phyloP scores from a whole-genome alignment of 2,329 filamentous ascomycete species.

The Nigrospora oryzae region DNA sequence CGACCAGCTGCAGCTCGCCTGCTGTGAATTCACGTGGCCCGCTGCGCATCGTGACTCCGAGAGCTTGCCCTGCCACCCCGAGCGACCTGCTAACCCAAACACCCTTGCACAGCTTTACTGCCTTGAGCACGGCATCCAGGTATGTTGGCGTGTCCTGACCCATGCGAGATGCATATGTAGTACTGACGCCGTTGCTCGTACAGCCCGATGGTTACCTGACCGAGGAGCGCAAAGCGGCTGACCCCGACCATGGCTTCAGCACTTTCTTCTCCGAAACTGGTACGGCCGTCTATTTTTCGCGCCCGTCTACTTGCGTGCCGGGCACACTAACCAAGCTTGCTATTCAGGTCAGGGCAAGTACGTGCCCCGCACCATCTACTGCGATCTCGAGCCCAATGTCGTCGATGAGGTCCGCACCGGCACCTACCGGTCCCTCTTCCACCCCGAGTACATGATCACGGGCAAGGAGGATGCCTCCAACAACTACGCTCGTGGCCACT shows the following conservation, averaged over 20 bases:
- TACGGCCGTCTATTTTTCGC: slow-evolving; percentile 32
- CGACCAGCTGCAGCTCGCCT: neutral
- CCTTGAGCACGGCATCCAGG: slow-evolving; percentile 98
- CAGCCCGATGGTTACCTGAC: slow-evolving; percentile 98
- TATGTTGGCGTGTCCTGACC: slow-evolving; percentile 35
- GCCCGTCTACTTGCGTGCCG: neutral
- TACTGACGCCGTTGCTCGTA: slow-evolving; percentile 22
- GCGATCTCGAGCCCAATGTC: slow-evolving; percentile 98
- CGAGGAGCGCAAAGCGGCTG: slow-evolving; percentile 89
- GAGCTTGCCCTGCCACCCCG: neutral
- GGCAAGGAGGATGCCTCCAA: slow-evolving; percentile 99
- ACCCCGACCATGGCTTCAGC: slow-evolving; percentile 96
- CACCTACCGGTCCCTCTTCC: slow-evolving; percentile 92
- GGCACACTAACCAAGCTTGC: neutral
- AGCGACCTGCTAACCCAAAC: neutral
- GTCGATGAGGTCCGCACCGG: slow-evolving; percentile 99
- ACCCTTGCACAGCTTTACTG: slow-evolving; percentile 75
- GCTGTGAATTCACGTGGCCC: slow-evolving; percentile 1
- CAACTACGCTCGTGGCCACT: slow-evolving; percentile 99
- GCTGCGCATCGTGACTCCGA: too few relatives aligned
- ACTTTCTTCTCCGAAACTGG: slow-evolving; percentile 99
- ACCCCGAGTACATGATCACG: slow-evolving; percentile 99
- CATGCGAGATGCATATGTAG: neutral
- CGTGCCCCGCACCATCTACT: slow-evolving; percentile 97
- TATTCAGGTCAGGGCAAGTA: slow-evolving; percentile 89